Base-by-base conservation (phyloP, 805 yeast genomes). In the Yarrowia alimentaria region DNA sequence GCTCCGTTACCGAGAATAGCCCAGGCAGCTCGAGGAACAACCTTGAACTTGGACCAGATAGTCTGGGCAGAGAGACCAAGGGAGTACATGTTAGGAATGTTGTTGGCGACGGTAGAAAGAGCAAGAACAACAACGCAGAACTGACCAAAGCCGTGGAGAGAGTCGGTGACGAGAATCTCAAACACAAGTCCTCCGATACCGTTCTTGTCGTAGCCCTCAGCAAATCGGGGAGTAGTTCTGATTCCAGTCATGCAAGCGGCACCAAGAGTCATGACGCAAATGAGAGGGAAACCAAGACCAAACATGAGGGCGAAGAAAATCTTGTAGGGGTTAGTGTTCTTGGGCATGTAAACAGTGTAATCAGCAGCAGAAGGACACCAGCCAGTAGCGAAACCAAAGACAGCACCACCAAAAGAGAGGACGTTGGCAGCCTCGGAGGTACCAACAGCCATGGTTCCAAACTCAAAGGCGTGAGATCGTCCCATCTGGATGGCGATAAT, bases 341-440 rank as follows among this genome's bases (percentile, higher is more conserved):
- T 72, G 58, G 84, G 86, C 77, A 85, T 87, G 71, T 87, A 90
- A 34, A 83, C 88, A 43, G 95, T 87, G 70, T 89, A 90, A 70
- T 89, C 97, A 48, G 95, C 80, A 20, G 96, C 93, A 60, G 82
- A 87, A 14, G 96, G 82, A 52, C 94, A 79, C 97, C 97, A 89
- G 56, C 96, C 96, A 51, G 95, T 78, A 45, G 95, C 94, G 62
- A 83, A 89, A 56, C 96, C 96, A 60, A 78, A 89, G 56, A 85
- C 66, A 34, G 93, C 69, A 66, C 89, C 82, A 64, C 96, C 96
- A 58, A 83, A 87, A 16, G 91, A 79, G 53, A 89, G 71, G 14
- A 86, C 89, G 61, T 66, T 61, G 56, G 87, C 96, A 24, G 93
- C 94, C 54, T 83, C 82, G 21, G 78, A 73, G 18, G 71, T 63